Conservation (phyloP, 176 grass and related monocot species). For the Lolium perenne region DNA sequence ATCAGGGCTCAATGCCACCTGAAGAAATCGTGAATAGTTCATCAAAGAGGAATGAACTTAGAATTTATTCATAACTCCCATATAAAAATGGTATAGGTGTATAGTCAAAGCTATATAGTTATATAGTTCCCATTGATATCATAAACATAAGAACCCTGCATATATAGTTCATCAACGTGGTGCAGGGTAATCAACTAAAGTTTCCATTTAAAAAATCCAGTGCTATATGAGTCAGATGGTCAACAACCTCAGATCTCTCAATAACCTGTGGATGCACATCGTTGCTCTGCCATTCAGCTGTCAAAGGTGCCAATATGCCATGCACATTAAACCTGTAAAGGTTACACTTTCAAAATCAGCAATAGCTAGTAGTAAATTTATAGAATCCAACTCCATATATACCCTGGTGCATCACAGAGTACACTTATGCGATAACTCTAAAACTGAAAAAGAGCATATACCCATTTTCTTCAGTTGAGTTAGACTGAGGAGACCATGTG, state of each 20-base stretch:
- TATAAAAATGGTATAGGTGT: too few relatives aligned
- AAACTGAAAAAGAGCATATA: slow-evolving; percentile 15
- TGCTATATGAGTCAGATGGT: background rate
- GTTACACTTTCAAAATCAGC: slow-evolving; percentile 8
- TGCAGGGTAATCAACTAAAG: slow-evolving; percentile 11
- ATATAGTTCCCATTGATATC: too few relatives aligned
- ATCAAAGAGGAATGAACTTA: background rate
- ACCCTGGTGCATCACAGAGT: background rate
- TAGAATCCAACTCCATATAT: background rate
- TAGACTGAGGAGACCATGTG: too few relatives aligned
- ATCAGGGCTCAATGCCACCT: slow-evolving; percentile 87
- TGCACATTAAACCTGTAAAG: slow-evolving; percentile 87
- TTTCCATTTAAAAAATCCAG: slow-evolving; percentile 7
- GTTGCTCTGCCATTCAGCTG: slow-evolving; percentile 93
- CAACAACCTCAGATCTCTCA: slow-evolving; percentile 77
- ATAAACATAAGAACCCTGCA: too few relatives aligned
- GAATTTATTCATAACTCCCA: background rate
- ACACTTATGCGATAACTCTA: slow-evolving; percentile 10
- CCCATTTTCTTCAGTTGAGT: slow-evolving; percentile 77
- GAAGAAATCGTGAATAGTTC: slow-evolving; percentile 35
- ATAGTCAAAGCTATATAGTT: too few relatives aligned
- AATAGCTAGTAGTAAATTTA: background rate
- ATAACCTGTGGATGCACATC: slow-evolving; percentile 82
- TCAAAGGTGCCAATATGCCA: slow-evolving; percentile 96
- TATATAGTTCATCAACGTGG: background rate